These are phyloP conservation scores for Populus pruinosa DNA, from an alignment of 345 rosid species.

Conservation along the genomic window DNA sequence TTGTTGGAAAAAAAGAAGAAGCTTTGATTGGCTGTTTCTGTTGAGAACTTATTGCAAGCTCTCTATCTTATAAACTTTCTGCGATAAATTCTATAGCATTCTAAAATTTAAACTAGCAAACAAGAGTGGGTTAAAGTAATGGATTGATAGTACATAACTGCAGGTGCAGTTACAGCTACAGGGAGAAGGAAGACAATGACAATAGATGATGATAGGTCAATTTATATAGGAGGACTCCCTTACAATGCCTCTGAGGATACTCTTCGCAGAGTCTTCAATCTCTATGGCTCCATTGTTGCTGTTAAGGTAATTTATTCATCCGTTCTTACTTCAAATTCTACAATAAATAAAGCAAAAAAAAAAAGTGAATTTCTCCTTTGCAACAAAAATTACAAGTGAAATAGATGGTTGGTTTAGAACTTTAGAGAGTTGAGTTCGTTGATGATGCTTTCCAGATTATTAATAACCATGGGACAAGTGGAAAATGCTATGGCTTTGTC, in stretches of 20 bases:
- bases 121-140: too few relatives aligned
- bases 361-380: too few relatives aligned
- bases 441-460: constrained; percentile 51
- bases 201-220: constrained; percentile 74
- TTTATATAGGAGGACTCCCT: constrained; percentile 89
- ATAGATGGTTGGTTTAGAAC: background rate
- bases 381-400: too few relatives aligned
- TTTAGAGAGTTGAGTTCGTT: background rate
- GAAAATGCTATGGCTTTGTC: constrained; percentile 83
- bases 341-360: too few relatives aligned
- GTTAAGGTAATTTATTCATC: constrained; percentile 48
- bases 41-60: background rate
- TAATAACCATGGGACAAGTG: constrained; percentile 62
- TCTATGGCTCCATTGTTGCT: constrained; percentile 63
- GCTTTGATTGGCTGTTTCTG: background rate
- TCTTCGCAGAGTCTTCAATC: constrained; percentile 57
- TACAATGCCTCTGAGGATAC: constrained; percentile 62
- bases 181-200: constrained; percentile 42
- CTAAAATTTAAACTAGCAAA: too few relatives aligned
- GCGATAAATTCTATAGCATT: background rate
- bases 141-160: too few relatives aligned
- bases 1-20: background rate
- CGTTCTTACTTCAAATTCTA: background rate
- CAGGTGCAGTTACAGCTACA: too few relatives aligned
- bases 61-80: background rate